Percentiles rank a stretch among this genome's conserved stretches.
phyloP scores from a whole-genome alignment of 1,139 yeast genomes.

The Blastobotrys ciferrii region DNA sequence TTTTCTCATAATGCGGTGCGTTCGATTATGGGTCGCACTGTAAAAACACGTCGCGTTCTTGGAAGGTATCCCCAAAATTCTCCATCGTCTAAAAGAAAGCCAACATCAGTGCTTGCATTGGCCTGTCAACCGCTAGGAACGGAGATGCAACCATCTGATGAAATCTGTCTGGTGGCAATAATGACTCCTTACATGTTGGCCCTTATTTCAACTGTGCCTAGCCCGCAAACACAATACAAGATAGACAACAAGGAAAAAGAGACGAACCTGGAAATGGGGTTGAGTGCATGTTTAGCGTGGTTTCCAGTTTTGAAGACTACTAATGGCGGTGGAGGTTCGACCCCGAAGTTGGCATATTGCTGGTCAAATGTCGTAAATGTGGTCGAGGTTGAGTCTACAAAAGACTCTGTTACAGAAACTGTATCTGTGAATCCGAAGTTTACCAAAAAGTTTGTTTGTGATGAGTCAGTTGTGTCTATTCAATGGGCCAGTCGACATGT shows the following conservation, averaged over 20 bases:
- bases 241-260: slow-evolving; percentile 46
- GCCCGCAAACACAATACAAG: slow-evolving; percentile 53
- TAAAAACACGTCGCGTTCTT: slow-evolving; percentile 50
- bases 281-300: slow-evolving; percentile 60
- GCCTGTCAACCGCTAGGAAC: slow-evolving; percentile 56
- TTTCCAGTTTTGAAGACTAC: slow-evolving; percentile 44
- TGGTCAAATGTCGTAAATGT: slow-evolving; percentile 62
- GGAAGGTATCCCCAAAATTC: slow-evolving; percentile 45
- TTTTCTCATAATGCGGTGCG: slow-evolving; percentile 60
- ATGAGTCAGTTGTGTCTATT: slow-evolving; percentile 50
- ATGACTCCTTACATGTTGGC: slow-evolving; percentile 53
- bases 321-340: slow-evolving; percentile 9
- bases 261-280: slow-evolving; percentile 35
- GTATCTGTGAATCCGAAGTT: slow-evolving; percentile 43
- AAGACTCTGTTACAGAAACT: slow-evolving; percentile 38
- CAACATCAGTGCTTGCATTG: slow-evolving; percentile 42
- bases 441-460: slow-evolving; percentile 47
- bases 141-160: slow-evolving; percentile 50
- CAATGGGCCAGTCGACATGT: slow-evolving; percentile 58
- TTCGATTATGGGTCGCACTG: slow-evolving; percentile 50
- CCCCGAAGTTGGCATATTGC: slow-evolving; percentile 60
- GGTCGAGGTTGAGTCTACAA: slow-evolving; percentile 51
- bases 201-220: slow-evolving; percentile 56
- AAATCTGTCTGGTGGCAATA: slow-evolving; percentile 59
- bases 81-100: slow-evolving; percentile 22